Evolutionary conservation across 352 stramenopile species (phyloP), one percentile per base, ranked within the genome.

Genomic region (Phytophthora cactorum): DNA sequence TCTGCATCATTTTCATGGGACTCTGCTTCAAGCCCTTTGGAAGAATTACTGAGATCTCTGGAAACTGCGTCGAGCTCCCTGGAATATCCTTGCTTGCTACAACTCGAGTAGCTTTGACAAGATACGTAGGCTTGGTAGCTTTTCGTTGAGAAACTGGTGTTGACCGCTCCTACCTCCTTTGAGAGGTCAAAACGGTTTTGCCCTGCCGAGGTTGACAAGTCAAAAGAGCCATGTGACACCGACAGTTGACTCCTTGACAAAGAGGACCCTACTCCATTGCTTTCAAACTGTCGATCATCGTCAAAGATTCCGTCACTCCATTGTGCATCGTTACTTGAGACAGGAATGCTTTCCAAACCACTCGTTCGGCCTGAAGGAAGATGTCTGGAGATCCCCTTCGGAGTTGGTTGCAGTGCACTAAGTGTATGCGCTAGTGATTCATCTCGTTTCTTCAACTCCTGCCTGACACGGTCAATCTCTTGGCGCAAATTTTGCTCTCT

Each of bases 191-290:
- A 74, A 50, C 59, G 51, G 8, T 45, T 66, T 17, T 68, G 46
- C 2, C 25, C 34, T 51, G 44, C 25, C 22, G 52, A 73, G 43
- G 53, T 58, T 36, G 64, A 74, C 17, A 59, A 68, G 22, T 52
- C 47, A 22, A 68, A 62, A 31, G 58, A 81, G 29, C 41, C 51
- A 22, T 63, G 45, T 27, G 77, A 83, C 6, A 78, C 62, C 0
- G 82, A 90, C 4, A 89, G 52, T 44, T 90, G 75, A 47, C 81
- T 93, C 61, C 77, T 76, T 10, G 82, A 90, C 11, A 89, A 67
- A 15, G 81, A 90, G 11, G 67, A 82, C 2, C 76, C 74, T 11
- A 88, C 62, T 32, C 47, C 59, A 41, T 80, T 58, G 27, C 43
- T 70, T 59, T 75, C 68, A 38, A 69, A 60, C 1, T 69, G 63